phyloP scores from a whole-genome alignment of 768 basidiomycete genomes.

The Boletus edulis region DNA sequence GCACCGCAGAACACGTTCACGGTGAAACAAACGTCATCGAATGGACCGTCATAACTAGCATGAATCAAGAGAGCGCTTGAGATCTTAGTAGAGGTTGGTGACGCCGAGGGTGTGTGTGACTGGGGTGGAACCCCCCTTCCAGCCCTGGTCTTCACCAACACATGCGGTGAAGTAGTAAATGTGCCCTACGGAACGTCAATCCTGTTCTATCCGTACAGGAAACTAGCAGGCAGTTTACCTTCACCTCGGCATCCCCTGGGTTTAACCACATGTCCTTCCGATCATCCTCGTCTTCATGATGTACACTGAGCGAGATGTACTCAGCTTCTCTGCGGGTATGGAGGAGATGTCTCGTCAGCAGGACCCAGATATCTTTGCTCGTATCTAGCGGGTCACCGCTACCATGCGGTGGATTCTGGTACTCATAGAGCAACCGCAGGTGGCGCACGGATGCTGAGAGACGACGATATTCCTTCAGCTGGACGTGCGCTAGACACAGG shows the following conservation, averaged over 20 bases:
- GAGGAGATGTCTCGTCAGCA: constrained; percentile 73
- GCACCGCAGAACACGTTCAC: constrained; percentile 50
- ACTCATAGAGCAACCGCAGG: constrained; percentile 40
- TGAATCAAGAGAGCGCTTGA: constrained; percentile 49
- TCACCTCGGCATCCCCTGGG: constrained; percentile 33
- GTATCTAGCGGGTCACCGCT: constrained; percentile 1
- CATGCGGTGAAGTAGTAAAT: constrained; percentile 48
- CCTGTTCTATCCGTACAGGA: not conserved
- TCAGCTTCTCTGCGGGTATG: constrained; percentile 59
- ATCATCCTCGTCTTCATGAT: constrained; percentile 43
- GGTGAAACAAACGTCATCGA: constrained; percentile 62
- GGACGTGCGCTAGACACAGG: constrained; percentile 5
- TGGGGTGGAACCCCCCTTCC: constrained; percentile 25
- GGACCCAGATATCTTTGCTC: constrained; percentile 67
- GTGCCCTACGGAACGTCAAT: constrained; percentile 28
- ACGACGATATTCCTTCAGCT: not conserved
- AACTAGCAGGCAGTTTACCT: constrained; percentile 29
- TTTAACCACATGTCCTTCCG: constrained; percentile 24
- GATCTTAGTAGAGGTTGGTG: constrained; percentile 21
- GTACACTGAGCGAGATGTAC: constrained; percentile 58
- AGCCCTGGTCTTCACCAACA: constrained; percentile 29
- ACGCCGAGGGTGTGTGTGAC: not conserved
- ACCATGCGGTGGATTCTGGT: not conserved
- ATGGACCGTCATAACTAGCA: constrained; percentile 68
- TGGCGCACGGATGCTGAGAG: constrained; percentile 39